These are phyloP conservation scores for Fagopyrum esculentum DNA, from an alignment of 148 eudicot genomes.

Conservation along the genomic window DNA sequence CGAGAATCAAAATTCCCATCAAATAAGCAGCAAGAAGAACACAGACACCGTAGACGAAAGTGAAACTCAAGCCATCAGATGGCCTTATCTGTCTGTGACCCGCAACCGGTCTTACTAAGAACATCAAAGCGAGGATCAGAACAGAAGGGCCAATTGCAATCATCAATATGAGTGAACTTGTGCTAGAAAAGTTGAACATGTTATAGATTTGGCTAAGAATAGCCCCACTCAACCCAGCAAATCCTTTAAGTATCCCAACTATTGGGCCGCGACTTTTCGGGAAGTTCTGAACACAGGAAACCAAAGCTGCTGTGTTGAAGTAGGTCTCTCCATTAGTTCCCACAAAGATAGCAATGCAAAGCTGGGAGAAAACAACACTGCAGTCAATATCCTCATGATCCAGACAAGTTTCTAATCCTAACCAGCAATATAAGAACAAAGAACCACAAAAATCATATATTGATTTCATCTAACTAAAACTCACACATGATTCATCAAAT, in stretches of 20 bases:
- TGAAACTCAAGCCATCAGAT: constrained; percentile 46
- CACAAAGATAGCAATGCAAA: constrained; percentile 43
- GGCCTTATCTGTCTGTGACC: constrained; percentile 55
- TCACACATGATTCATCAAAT: background rate
- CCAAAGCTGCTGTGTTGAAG: constrained; percentile 58
- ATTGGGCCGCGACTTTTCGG: constrained; percentile 56
- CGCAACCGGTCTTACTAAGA: constrained; percentile 41
- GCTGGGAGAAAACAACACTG: constrained; percentile 23
- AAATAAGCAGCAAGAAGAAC: constrained; percentile 38
- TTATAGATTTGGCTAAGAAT: constrained; percentile 43
- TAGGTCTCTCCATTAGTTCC: constrained; percentile 60
- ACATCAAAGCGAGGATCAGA: constrained; percentile 39
- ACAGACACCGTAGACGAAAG: constrained; percentile 36
- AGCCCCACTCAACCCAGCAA: constrained; percentile 62
- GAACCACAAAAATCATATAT: background rate
- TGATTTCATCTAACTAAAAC: background rate
- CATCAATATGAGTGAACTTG: constrained; percentile 40
- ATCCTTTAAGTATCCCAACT: constrained; percentile 62
- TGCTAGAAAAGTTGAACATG: constrained; percentile 27
- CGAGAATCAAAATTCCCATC: constrained; percentile 36
- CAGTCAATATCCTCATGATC: background rate
- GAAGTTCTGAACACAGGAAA: constrained; percentile 57
- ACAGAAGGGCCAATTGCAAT: constrained; percentile 48
- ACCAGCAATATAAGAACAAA: background rate
- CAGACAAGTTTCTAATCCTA: background rate